Evolutionary conservation across 1,284 basidiomycete species (phyloP), one percentile per base, ranked within the genome.

Genomic region (Microbotryum lychnidis-dioicae): DNA sequence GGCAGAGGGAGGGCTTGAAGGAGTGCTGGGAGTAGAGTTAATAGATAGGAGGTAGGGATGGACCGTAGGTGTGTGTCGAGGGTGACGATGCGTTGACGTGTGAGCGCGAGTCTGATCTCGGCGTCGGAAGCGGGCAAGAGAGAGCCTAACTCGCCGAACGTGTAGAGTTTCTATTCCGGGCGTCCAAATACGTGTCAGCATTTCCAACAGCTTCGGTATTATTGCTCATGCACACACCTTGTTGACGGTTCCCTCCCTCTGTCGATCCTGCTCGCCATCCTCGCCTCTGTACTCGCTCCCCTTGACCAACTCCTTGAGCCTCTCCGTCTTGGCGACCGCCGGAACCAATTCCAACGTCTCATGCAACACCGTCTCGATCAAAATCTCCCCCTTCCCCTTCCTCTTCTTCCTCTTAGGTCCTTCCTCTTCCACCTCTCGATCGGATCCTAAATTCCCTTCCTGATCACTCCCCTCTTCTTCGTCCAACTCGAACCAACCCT

Each of bases 11-110:
- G 86, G 61, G 50, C 49, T 20, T 52, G 52, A 7, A 92, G 79
- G 25, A 91, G 78, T 1, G 86, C 78, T 67, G 86, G 84, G 21
- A 94, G 81, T 27, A 92, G 81, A 16, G 80, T 81, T 49, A 79
- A 78, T 27, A 94, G 83, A 69, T 86, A 83, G 0, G 76, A 73
- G 0, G 81, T 80, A 0, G 85, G 80, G 29, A 94, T 83, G 1
- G 84, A 85, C 2, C 87, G 81, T 18, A 91, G 80, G 61, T 79
- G 76, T 45, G 82, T 20, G 21, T 47, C 16, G 31, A 64, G 48
- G 2, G 58, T 54, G 27, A 63, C 56, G 52, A 67, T 57, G 8
- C 67, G 62, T 2, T 56, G 33, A 5, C 55, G 27, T 0, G 33
- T 27, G 2, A 69, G 57, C 5, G 67, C 65, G 3, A 5, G 6